Evolutionary conservation across 257 asterid species (phyloP).

Genomic region (Rehmannia glutinosa): DNA sequence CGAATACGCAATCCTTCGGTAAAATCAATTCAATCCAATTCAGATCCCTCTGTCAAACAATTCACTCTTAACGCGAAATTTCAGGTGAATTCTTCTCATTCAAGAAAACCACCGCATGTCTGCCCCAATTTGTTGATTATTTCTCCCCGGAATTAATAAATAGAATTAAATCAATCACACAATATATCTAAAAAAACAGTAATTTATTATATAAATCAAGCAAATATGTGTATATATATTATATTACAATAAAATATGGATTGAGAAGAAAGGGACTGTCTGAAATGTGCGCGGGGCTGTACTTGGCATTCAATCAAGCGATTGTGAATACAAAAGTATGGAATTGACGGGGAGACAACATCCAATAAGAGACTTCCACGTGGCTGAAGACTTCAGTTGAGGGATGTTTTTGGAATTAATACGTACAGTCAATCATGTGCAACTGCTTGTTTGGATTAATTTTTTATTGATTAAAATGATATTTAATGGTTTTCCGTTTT

Average conservation of each 20-base stretch:
- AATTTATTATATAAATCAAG: slow-evolving; percentile 4
- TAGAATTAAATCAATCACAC: slow-evolving; percentile 4
- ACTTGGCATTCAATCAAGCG: neutral
- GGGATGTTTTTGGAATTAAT: too few species aligned
- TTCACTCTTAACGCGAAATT: slow-evolving; percentile 10
- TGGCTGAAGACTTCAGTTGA: too few species aligned
- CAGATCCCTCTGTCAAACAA: neutral
- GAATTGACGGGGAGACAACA: neutral
- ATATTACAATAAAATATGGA: neutral
- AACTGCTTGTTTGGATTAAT: too few species aligned
- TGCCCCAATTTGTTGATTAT: slow-evolving; percentile 13
- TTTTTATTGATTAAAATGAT: too few species aligned
- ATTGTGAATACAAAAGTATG: neutral
- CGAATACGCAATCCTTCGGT: slow-evolving; percentile 2
- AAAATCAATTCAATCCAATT: slow-evolving; percentile 9
- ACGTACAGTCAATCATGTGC: too few species aligned
- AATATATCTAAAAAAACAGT: neutral
- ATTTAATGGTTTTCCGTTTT: too few species aligned
- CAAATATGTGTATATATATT: neutral
- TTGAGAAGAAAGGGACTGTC: slow-evolving; percentile 4
- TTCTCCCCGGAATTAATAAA: slow-evolving; percentile 14
- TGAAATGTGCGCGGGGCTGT: slow-evolving; percentile 1
- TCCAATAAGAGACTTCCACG: too few species aligned
- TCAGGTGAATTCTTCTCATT: slow-evolving; percentile 7
- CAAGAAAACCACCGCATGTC: slow-evolving; percentile 2